These are phyloP conservation scores for Hyaloscypha hepaticicola DNA, from an alignment of 495 filamentous ascomycete species.

Conservation along the genomic window DNA sequence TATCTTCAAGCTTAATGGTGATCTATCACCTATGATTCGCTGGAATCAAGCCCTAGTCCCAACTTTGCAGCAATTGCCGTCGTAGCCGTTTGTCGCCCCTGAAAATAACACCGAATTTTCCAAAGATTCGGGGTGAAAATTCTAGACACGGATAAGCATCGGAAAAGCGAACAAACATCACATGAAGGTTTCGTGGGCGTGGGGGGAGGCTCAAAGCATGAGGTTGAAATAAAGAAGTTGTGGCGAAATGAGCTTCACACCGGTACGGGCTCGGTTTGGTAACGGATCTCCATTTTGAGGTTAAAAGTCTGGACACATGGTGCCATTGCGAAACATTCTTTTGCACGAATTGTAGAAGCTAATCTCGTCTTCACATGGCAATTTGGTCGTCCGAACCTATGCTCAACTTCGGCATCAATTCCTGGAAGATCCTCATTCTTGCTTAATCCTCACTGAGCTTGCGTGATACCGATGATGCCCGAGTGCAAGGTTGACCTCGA, in stretches of 20 bases:
- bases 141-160: background rate
- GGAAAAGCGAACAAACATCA: constrained; percentile 25
- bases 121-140: too few relatives aligned
- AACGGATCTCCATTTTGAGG: background rate
- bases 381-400: background rate
- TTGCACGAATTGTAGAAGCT: background rate
- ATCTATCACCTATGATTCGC: constrained; percentile 11
- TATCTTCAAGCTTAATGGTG: background rate
- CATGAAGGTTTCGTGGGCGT: constrained; percentile 25
- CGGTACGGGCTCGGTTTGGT: background rate
- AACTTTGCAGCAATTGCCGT: constrained; percentile 20
- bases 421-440: background rate
- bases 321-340: background rate
- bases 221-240: background rate
- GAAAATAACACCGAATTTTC: constrained; percentile 8
- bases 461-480: background rate
- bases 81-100: constrained; percentile 32
- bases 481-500: background rate
- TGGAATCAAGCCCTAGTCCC: background rate
- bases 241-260: background rate
- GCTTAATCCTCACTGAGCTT: background rate
- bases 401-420: background rate
- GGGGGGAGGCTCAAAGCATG: constrained; percentile 25
- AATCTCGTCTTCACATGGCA: background rate
- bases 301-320: background rate